These are phyloP conservation scores for Bimuria novae-zelandiae DNA, from an alignment of 2,329 filamentous ascomycete species.

Conservation along the genomic window DNA sequence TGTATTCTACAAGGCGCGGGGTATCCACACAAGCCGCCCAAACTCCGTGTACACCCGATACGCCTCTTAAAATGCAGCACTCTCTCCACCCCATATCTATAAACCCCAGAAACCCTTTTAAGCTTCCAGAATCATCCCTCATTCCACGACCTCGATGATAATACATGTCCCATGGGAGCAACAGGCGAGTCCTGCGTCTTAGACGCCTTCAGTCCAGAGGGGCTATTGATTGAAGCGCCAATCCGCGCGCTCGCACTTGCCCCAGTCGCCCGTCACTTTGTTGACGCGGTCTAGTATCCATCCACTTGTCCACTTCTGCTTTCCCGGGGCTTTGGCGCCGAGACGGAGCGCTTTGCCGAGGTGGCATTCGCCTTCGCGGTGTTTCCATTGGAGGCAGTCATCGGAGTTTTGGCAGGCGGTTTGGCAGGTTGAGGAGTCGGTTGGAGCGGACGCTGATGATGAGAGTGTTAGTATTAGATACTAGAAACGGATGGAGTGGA, in stretches of 20 bases:
- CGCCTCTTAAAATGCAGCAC: too few species aligned
- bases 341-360: conserved; percentile 38
- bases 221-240: conserved; percentile 37
- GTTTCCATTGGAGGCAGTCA: conserved; percentile 47
- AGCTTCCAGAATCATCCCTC: too few species aligned
- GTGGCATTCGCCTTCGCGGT: conserved; percentile 39
- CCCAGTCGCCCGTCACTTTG: conserved; percentile 26
- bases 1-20: too few species aligned
- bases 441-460: conserved; percentile 24
- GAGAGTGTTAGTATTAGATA: neutral
- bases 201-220: too few species aligned
- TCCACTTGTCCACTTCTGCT: conserved; percentile 38
- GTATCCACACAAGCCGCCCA: too few species aligned
- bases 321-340: conserved; percentile 21
- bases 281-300: conserved; percentile 43
- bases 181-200: too few species aligned
- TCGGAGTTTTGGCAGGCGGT: conserved; percentile 30
- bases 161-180: too few species aligned
- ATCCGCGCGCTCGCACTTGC: conserved; percentile 28
- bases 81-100: too few species aligned
- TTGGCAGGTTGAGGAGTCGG: conserved; percentile 31
- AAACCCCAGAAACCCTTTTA: too few species aligned
- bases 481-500: neutral
- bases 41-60: too few species aligned
- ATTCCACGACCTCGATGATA: too few species aligned